A percentile compares a stretch with the other conserved stretches of the same genome.
phyloP scores from a whole-genome alignment of 495 filamentous ascomycete genomes.

The Echria macrotheca region DNA sequence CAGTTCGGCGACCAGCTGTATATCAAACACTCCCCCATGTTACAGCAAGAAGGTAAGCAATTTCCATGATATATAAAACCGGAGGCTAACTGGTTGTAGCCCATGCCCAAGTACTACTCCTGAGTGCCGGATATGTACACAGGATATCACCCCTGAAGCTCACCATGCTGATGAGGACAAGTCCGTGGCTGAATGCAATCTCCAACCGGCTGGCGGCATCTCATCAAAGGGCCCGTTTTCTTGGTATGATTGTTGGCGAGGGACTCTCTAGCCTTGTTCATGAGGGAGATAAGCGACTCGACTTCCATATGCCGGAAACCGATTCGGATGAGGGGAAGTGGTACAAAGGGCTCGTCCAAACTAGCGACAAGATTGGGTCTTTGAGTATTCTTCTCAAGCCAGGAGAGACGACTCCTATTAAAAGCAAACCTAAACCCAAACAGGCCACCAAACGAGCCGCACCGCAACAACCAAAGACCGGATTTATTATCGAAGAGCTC shows the following conservation, averaged over 20 bases:
- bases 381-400: slow-evolving; percentile 42
- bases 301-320: slow-evolving; percentile 80
- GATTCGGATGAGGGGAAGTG: slow-evolving; percentile 64
- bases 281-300: slow-evolving; percentile 62
- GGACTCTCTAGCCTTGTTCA: slow-evolving; percentile 77
- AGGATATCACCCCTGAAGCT: slow-evolving; percentile 56
- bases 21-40: slow-evolving; percentile 73
- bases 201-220: slow-evolving; percentile 82
- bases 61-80: neutral
- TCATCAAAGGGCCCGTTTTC: slow-evolving; percentile 66
- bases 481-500: slow-evolving; percentile 65
- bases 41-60: slow-evolving; percentile 76
- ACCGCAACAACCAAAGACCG: slow-evolving; percentile 23
- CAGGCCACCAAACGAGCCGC: slow-evolving; percentile 13
- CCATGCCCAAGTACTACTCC: slow-evolving; percentile 71
- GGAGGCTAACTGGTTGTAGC: slow-evolving; percentile 42
- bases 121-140: slow-evolving; percentile 71
- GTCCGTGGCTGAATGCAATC: slow-evolving; percentile 65
- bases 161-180: slow-evolving; percentile 59
- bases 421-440: neutral
- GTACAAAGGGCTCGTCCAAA: slow-evolving; percentile 62
- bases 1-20: slow-evolving; percentile 82
- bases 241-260: slow-evolving; percentile 87
- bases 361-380: slow-evolving; percentile 60
- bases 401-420: neutral